Base-by-base conservation (phyloP, 2,329 filamentous ascomycete species). In the Fusarium torulosum region DNA sequence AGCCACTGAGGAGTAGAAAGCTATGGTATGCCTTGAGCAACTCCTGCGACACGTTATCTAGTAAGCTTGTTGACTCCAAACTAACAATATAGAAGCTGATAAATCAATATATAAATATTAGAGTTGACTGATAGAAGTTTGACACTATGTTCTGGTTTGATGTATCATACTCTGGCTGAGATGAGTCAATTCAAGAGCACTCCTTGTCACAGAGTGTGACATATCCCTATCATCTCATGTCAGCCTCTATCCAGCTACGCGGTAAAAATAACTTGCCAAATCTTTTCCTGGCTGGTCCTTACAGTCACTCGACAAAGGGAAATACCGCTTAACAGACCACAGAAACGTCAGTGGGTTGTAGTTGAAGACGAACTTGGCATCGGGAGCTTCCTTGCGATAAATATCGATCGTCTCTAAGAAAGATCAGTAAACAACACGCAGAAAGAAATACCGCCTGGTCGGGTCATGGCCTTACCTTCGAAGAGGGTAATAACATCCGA, bases 301-400 rank as follows among this genome's bases (percentile, higher is more conserved):
- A 2, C 59, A 63, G 6, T 56, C 29, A 2, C 38, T 62, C 0
- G 49, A 49, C 1, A 63, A 2, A 0, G 59, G 49, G 1, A 62
- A 62, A 3, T 63, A 63, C 4, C 59, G 7, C 7, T 55, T 56
- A 0, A 62, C 57, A 6, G 59, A 63, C 59, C 59, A 62, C 0
- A 63, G 3, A 13, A 63, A 63, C 0, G 43, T 49, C 4, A 62
- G 20, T 0, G 59, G 59, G 6, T 62, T 63, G 6, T 63, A 63
- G 8, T 62, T 63, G 13, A 63, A 63, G 0, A 63, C 57, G 4
- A 40, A 49, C 10, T 56, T 63, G 0, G 59, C 43, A 55, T 56
- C 31, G 0, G 57, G 37, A 0, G 59, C 59, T 25, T 49, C 57
- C 4, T 62, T n/a, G 1, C 59, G 49, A 2, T 49, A 63, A 10